Base-by-base conservation (phyloP, 139 green algal species). In the Ettlia oleoabundans region DNA sequence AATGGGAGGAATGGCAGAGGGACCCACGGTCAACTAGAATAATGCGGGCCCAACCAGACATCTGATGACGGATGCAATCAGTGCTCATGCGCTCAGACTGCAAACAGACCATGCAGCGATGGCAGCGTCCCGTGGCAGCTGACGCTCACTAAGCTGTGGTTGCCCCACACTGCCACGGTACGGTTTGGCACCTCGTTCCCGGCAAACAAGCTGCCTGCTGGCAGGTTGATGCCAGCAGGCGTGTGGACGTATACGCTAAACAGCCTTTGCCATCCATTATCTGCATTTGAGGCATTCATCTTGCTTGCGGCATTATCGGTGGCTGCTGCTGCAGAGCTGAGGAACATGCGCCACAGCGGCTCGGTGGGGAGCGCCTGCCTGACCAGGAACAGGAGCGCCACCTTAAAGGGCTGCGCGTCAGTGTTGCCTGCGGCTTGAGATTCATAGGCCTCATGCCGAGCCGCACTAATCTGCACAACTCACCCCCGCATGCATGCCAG, bases 381-480 rank as follows among this genome's bases (percentile, higher is more conserved):
- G 73, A 75, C 82, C 42, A 90, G 83, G 40, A 90, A 90, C 43
- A 90, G 61, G 13, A 90, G 79, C 2, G 86, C 86, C 4, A 88
- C 82, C 37, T 80, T 86, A 42, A 76, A 76, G 3, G 63, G 53
- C 41, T 9, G 8, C 5, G 65, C 38, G 38, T 22, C 26, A 43
- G 66, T 22, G 13, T 18, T 73, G 63, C 32, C 63, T 18, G 18
- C 33, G 35, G 43, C 67, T 33, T 43, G 37, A 72, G 42, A 51
- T 21, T 55, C 43, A 47, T 55, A 53, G 18, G 67, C 67, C 15
- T 15, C 21, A 33, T 53, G 43, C 42, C 43, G 41, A 32, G 41
- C 43, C 42, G 28, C 18, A 22, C 67, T 76, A 21, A 53, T 41
- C 64, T 41, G 64, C 33, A 41, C n/a, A 5, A n/a, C n/a, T n/a